phyloP scores from a whole-genome alignment of 2,329 filamentous ascomycete genomes.

The Xylariaceae sp. region DNA sequence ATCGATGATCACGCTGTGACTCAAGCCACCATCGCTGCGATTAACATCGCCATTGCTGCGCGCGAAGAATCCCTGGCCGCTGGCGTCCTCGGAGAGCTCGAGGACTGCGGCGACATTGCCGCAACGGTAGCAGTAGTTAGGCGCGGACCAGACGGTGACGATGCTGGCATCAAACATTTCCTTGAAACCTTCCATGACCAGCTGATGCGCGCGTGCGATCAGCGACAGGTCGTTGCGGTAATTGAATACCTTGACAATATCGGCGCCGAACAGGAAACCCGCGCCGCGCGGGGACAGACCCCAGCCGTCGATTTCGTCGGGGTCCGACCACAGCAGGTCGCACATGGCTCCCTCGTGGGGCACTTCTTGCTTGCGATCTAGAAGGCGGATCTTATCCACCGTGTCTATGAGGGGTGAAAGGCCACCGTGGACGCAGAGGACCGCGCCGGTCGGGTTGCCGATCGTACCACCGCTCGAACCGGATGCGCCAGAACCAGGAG shows the following conservation, averaged over 20 bases:
- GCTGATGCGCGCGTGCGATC: constrained; percentile 89
- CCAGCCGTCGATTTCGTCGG: constrained; percentile 97
- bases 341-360: constrained; percentile 99
- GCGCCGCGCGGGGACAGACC: constrained; percentile 88
- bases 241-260: constrained; percentile 96
- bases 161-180: constrained; percentile 97
- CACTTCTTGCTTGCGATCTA: constrained; percentile 96
- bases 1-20: constrained; percentile 45
- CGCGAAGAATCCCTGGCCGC: constrained; percentile 64
- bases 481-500: constrained; percentile 74
- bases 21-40: constrained; percentile 42
- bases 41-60: constrained; percentile 66
- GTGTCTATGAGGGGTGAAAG: constrained; percentile 86
- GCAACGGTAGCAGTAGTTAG: constrained; percentile 94
- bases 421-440: constrained; percentile 93
- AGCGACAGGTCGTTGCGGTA: constrained; percentile 87
- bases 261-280: constrained; percentile 89
- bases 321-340: constrained; percentile 95
- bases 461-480: constrained; percentile 59
- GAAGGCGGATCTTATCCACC: constrained; percentile 88
- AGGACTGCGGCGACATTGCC: constrained; percentile 94
- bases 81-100: constrained; percentile 82
- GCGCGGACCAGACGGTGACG: constrained; percentile 97
- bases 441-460: constrained; percentile 70
- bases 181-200: constrained; percentile 99